Percentiles rank a stretch among this genome's conserved stretches.
Conservation (phyloP, 805 yeast species). For the Scheffersomyces stipitis region DNA sequence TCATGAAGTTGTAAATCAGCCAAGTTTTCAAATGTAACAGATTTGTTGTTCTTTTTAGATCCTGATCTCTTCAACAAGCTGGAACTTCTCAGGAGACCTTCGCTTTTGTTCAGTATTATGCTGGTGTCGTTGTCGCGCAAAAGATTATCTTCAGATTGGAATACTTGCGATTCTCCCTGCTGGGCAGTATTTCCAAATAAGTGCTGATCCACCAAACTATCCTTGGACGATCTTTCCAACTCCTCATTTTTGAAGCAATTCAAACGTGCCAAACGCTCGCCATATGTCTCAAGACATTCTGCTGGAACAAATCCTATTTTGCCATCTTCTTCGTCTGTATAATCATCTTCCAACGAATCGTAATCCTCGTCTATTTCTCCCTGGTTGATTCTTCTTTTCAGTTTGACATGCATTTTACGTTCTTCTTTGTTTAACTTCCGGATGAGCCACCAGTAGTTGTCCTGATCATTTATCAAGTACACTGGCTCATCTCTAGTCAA, state of each 20-base stretch:
- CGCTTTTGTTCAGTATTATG: neutral
- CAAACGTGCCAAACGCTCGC: slow-evolving; percentile 85
- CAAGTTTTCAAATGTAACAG: slow-evolving; percentile 41
- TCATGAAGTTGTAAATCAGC: slow-evolving; percentile 25
- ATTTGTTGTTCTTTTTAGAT: slow-evolving; percentile 19
- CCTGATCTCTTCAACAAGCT: slow-evolving; percentile 5
- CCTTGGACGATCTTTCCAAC: slow-evolving; percentile 37
- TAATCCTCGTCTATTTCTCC: slow-evolving; percentile 12
- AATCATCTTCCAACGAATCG: slow-evolving; percentile 14
- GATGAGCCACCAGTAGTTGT: slow-evolving; percentile 97
- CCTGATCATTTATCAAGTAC: slow-evolving; percentile 78
- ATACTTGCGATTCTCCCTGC: neutral
- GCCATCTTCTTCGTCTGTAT: slow-evolving; percentile 50
- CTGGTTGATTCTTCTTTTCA: slow-evolving; percentile 5
- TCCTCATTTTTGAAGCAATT: slow-evolving; percentile 93
- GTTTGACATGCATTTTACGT: slow-evolving; percentile 29
- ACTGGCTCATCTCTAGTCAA: slow-evolving; percentile 81
- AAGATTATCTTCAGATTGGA: slow-evolving; percentile 2
- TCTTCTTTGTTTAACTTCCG: slow-evolving; percentile 39
- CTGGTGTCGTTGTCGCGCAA: neutral
- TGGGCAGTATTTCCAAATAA: slow-evolving; percentile 1
- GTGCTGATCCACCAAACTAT: slow-evolving; percentile 3
- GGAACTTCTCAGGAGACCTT: slow-evolving; percentile 2
- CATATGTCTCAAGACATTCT: slow-evolving; percentile 87
- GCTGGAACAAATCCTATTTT: slow-evolving; percentile 96